Conservation (phyloP, 768 basidiomycete genomes). For the Termitomyces sp. region DNA sequence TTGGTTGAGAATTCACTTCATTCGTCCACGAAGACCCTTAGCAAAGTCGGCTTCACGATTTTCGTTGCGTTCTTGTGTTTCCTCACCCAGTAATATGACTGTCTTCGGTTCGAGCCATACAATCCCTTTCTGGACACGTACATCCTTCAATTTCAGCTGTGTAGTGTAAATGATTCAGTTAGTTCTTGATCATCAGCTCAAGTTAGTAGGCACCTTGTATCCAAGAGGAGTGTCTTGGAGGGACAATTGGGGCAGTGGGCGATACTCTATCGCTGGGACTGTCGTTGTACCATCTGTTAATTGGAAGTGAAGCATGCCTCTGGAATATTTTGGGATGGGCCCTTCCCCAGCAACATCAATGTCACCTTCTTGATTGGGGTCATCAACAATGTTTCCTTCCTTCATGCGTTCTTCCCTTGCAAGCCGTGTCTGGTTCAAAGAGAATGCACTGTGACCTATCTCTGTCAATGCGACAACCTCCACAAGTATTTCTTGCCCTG, state of each 20-base stretch:
- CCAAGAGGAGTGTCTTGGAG: constrained; percentile 79
- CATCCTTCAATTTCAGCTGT: constrained; percentile 68
- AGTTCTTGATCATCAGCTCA: background rate
- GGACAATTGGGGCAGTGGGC: constrained; percentile 53
- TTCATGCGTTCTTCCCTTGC: constrained; percentile 61
- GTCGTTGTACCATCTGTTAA: constrained; percentile 72
- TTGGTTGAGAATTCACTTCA: constrained; percentile 51
- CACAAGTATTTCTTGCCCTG: constrained; percentile 55
- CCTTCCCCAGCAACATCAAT: constrained; percentile 64
- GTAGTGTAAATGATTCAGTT: background rate
- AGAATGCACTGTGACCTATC: constrained; percentile 80
- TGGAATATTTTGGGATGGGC: constrained; percentile 75
- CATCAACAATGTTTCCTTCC: constrained; percentile 36
- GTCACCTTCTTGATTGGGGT: constrained; percentile 43
- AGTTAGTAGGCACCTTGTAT: constrained; percentile 54
- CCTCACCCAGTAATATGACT: constrained; percentile 54
- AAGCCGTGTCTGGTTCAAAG: constrained; percentile 62
- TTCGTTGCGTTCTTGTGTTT: constrained; percentile 59
- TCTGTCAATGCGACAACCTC: constrained; percentile 79
- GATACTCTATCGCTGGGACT: constrained; percentile 77
- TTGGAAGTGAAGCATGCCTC: constrained; percentile 71
- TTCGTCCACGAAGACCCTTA: constrained; percentile 49
- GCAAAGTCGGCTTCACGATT: constrained; percentile 56
- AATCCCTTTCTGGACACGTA: constrained; percentile 61
- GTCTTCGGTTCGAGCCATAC: constrained; percentile 74